Evolutionary conservation across 2,329 filamentous ascomycete genomes (phyloP), one percentile per base, ranked within the genome.

Genomic region (Zopfia rhizophila): DNA sequence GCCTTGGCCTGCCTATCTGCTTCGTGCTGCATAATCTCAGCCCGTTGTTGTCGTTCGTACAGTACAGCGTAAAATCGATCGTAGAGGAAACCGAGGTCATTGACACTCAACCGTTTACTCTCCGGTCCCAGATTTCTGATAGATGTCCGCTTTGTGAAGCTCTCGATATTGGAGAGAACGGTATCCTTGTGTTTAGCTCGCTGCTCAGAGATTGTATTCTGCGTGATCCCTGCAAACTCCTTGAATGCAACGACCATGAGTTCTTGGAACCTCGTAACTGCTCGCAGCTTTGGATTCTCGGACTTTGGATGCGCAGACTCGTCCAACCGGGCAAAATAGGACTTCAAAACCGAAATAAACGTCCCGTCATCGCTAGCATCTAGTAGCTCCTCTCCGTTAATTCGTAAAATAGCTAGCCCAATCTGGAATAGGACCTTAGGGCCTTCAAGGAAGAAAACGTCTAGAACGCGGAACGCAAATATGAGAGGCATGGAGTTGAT

Each of bases 401-500:
- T 96, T 16, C 94, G 85, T 21, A 99, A 78, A 61, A 99, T 99
- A n/a, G 94, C 94, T 51, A 99, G 78, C 13, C 94, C 94, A 46
- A 99, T 89, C 71, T 99, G 94, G 74, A 99, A 99, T 7, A 99
- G 78, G 1, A 97, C 94, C 74, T 97, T 97, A 12, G 94, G 93
- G 0, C 94, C 94, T 73, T 99, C 94, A 28, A 99, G 84, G 73
- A 99, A 99, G 78, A 99, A 99, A 37, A 99, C 93, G 63, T 99
- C 94, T 52, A 99, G 75, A 36, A 99, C 94, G 44, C 94, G 84
- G 72, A 97, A 99, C 32, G 94, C 94, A 73, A 97, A 99, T 1
- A 97, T 91, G 12, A 99, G 80, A 4, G 94, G 94, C 94, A 99
- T 99, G 2, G 93, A 97, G 80, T 99, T 99, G 79, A 99, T 95